Evolutionary conservation across 352 stramenopile species (phyloP).

Genomic region (Pythium pyrilobum): DNA sequence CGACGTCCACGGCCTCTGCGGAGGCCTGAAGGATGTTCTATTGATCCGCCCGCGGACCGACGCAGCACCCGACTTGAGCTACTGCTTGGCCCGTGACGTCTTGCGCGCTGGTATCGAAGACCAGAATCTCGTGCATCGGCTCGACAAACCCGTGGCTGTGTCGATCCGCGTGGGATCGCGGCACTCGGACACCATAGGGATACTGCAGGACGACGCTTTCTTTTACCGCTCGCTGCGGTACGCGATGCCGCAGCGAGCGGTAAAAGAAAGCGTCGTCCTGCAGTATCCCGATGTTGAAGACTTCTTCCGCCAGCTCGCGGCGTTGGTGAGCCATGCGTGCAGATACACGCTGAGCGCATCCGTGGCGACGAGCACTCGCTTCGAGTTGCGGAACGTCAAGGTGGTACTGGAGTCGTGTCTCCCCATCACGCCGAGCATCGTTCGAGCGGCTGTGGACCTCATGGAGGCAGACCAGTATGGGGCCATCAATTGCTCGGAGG

Average conservation of each 20-base stretch:
- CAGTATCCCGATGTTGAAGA: not conserved
- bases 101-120: not conserved
- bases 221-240: no score
- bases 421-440: not conserved
- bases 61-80: not conserved
- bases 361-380: not conserved
- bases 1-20: not conserved
- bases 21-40: not conserved
- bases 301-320: not conserved
- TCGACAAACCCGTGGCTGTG: not conserved
- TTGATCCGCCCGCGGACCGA: not conserved
- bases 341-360: not conserved
- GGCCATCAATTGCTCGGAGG: not conserved
- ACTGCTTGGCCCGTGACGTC: not conserved
- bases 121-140: not conserved
- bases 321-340: not conserved
- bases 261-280: not conserved
- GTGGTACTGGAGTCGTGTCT: not conserved
- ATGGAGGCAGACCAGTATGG: not conserved
- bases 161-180: not conserved
- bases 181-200: not conserved
- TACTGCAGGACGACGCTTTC: not conserved
- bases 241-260: no score
- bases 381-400: not conserved
- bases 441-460: not conserved